phyloP scores from a whole-genome alignment of 192 early-diverging fungal species.

The Coemansia pectinata region DNA sequence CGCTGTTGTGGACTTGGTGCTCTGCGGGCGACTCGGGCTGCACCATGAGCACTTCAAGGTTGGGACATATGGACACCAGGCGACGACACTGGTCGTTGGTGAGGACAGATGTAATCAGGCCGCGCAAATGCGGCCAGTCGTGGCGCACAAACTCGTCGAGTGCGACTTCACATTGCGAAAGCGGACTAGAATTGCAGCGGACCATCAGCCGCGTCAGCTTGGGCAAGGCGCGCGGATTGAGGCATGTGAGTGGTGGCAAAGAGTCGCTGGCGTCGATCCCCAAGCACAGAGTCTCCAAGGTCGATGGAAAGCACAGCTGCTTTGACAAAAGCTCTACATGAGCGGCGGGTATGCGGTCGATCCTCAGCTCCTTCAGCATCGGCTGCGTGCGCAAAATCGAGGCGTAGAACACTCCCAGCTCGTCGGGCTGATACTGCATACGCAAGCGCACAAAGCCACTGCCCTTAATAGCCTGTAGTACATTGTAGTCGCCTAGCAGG shows the following conservation, averaged over 20 bases:
- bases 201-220: conserved; percentile 50
- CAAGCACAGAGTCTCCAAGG: conserved; percentile 52
- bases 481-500: conserved; percentile 53
- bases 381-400: conserved; percentile 52
- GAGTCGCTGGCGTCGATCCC: conserved; percentile 50
- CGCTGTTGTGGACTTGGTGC: conserved; percentile 54
- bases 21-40: conserved; percentile 53
- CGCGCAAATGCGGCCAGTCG: conserved; percentile 51
- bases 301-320: conserved; percentile 51
- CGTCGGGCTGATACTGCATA: conserved; percentile 56
- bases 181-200: conserved; percentile 47
- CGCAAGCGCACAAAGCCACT: conserved; percentile 40
- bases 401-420: conserved; percentile 55
- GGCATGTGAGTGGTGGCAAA: conserved; percentile 41
- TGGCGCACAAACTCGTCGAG: conserved; percentile 49
- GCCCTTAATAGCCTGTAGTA: conserved; percentile 42
- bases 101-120: conserved; percentile 47
- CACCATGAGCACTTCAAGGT: conserved; percentile 51
- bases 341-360: conserved; percentile 43
- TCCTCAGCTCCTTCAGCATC: conserved; percentile 46
- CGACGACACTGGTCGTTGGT: conserved; percentile 48
- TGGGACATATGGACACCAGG: conserved; percentile 34
- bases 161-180: conserved; percentile 42
- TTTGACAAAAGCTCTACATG: conserved; percentile 46
- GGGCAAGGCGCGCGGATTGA: conserved; percentile 48